phyloP scores from a whole-genome alignment of 352 stramenopile genomes.

The Detonula confervacea region DNA sequence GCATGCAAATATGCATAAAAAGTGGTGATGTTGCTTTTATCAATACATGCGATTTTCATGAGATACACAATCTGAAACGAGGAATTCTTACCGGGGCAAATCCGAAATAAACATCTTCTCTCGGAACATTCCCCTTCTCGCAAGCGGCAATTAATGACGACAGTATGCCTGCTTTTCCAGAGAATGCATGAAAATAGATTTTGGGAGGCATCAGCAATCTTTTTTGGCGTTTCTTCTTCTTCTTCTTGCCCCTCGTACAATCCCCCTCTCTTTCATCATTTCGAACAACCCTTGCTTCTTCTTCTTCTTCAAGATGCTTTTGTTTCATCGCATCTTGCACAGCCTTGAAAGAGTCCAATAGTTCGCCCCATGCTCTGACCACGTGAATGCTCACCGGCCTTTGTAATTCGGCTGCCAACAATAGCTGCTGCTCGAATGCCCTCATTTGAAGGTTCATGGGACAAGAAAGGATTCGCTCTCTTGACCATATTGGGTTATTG shows the following conservation, averaged over 20 bases:
- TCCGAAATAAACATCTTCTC: conserved; percentile 73
- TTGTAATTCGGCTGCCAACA: conserved; percentile 62
- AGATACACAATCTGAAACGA: no score
- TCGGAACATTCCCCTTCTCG: conserved; percentile 38
- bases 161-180: conserved; percentile 68
- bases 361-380: conserved; percentile 69
- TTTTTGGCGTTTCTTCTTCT: conserved; percentile 32
- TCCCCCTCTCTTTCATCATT: background rate
- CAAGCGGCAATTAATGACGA: conserved; percentile 64
- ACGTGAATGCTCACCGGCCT: conserved; percentile 80
- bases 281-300: background rate
- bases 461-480: conserved; percentile 51
- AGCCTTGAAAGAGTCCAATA: conserved; percentile 61
- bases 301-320: conserved; percentile 14
- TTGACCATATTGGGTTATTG: conserved; percentile 29
- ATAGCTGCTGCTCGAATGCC: conserved; percentile 73
- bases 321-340: conserved; percentile 40
- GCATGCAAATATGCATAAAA: no score
- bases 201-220: conserved; percentile 59
- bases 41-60: no score
- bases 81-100: conserved; percentile 81
- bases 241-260: no score
- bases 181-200: conserved; percentile 86
- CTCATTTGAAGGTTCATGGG: conserved; percentile 66
- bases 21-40: no score